phyloP scores from a whole-genome alignment of 208 protist genomes.

The Trypanosoma mega region DNA sequence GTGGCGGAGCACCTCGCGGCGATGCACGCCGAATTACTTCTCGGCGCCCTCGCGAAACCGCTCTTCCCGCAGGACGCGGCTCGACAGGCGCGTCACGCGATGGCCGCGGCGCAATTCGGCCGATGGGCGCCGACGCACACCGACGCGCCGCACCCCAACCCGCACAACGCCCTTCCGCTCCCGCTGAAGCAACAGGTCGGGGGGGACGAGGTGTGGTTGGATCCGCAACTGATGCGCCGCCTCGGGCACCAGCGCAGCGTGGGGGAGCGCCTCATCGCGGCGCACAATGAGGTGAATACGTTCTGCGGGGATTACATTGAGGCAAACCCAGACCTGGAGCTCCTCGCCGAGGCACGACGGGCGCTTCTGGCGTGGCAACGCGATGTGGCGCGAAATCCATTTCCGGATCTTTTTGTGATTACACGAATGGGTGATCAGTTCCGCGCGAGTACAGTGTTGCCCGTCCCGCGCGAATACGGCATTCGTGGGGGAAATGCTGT shows the following conservation, averaged over 20 bases:
- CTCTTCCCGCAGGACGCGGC: conserved; percentile 53
- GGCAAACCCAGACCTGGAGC: conserved; percentile 50
- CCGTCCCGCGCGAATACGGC: conserved; percentile 58
- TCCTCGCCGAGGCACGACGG: conserved; percentile 50
- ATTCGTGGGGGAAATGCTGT: conserved; percentile 69
- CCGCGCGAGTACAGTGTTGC: conserved; percentile 68
- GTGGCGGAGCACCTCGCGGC: conserved; percentile 63
- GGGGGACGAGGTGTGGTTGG: conserved; percentile 67
- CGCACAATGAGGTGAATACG: conserved; percentile 52
- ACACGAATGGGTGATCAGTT: conserved; percentile 64
- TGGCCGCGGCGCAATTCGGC: conserved; percentile 51
- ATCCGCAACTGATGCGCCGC: conserved; percentile 28
- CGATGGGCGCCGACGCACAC: conserved; percentile 63
- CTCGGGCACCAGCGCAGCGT: conserved; percentile 34
- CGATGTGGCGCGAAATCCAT: conserved; percentile 53
- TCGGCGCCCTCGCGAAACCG: conserved; percentile 57
- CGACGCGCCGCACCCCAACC: conserved; percentile 24
- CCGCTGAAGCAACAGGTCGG: conserved; percentile 79
- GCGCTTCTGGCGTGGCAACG: conserved; percentile 61
- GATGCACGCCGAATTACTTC: conserved; percentile 83
- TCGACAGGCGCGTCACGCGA: conserved; percentile 64
- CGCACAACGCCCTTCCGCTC: conserved; percentile 52
- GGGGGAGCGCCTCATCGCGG: conserved; percentile 55
- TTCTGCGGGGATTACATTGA: conserved; percentile 54
- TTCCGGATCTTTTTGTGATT: conserved; percentile 69